These are phyloP conservation scores for Suhomyces prunicola DNA, from an alignment of 805 yeast species.

Conservation along the genomic window DNA sequence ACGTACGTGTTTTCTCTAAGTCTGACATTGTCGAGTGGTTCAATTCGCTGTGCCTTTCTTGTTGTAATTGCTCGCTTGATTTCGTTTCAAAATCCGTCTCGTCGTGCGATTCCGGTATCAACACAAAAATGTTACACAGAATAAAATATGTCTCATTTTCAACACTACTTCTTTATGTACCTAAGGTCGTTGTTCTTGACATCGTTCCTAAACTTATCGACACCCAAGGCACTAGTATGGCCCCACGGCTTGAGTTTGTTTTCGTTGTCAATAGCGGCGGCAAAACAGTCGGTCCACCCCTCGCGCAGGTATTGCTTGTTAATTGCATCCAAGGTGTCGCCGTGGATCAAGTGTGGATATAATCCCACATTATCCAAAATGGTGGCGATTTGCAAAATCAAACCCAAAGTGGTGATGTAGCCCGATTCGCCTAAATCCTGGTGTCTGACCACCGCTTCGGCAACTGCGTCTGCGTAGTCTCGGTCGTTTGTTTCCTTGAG, in stretches of 20 bases:
- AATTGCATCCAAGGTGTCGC: slow-evolving; percentile 23
- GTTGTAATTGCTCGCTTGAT: not conserved
- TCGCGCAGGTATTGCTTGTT: slow-evolving; percentile 23
- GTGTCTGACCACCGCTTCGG: slow-evolving; percentile 34
- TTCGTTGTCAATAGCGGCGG: slow-evolving; percentile 29
- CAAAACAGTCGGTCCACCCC: slow-evolving; percentile 32
- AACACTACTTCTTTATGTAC: slow-evolving; percentile 16
- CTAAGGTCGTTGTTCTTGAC: slow-evolving; percentile 23
- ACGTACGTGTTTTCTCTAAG: slow-evolving; percentile 5
- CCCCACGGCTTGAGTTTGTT: slow-evolving; percentile 33
- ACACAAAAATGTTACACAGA: not conserved
- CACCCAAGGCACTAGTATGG: slow-evolving; percentile 33
- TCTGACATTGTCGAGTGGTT: slow-evolving; percentile 1
- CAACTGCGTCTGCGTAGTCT: slow-evolving; percentile 33
- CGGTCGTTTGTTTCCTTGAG: slow-evolving; percentile 18
- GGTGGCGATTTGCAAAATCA: slow-evolving; percentile 30
- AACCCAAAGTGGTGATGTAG: slow-evolving; percentile 30
- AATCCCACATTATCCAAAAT: slow-evolving; percentile 33
- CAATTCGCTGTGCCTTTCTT: not conserved
- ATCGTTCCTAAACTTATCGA: slow-evolving; percentile 23
- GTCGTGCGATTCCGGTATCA: slow-evolving; percentile 1
- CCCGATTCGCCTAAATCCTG: slow-evolving; percentile 34
- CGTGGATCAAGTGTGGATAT: slow-evolving; percentile 24
- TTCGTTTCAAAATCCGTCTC: not conserved
- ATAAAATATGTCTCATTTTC: not conserved